phyloP scores from a whole-genome alignment of 805 yeast species.

The Saccharomycopsis sp. region DNA sequence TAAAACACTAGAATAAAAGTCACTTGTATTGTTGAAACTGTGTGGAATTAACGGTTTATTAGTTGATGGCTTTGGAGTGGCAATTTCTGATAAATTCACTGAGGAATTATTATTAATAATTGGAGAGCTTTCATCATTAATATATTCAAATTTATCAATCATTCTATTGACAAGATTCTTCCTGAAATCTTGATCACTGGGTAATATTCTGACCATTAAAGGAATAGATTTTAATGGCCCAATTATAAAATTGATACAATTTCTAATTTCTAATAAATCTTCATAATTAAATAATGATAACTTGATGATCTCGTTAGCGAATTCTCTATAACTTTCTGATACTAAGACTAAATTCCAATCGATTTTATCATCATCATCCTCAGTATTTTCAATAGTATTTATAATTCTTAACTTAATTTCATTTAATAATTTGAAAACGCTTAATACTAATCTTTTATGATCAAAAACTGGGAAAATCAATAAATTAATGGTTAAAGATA shows the following conservation, averaged over 20 bases:
- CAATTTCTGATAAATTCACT: no score
- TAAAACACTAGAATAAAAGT: conserved; percentile 24
- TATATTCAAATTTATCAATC: no score
- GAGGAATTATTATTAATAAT: conserved; percentile 9
- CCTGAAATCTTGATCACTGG: no score
- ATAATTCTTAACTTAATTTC: conserved; percentile 1
- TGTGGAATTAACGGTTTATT: conserved; percentile 3
- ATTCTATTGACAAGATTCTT: no score
- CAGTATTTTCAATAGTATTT: background rate
- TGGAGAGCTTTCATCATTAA: background rate
- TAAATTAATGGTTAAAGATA: background rate
- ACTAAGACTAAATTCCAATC: conserved; percentile 25
- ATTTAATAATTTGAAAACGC: background rate
- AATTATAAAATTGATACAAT: conserved; percentile 30
- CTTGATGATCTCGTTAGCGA: conserved; percentile 28
- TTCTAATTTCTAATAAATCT: conserved; percentile 29
- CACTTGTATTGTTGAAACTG: conserved; percentile 8
- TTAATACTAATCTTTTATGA: background rate
- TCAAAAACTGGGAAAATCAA: conserved; percentile 1
- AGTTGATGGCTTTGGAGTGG: conserved; percentile 28
- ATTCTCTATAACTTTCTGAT: conserved; percentile 34
- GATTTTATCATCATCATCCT: conserved; percentile 20
- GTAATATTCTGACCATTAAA: no score
- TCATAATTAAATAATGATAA: conserved; percentile 26
- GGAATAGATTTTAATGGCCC: conserved; percentile 35